Evolutionary conservation across 1,139 yeast species (phyloP), one percentile per base, ranked within the genome.

Genomic region (Protomyces lactucae-debilis): DNA sequence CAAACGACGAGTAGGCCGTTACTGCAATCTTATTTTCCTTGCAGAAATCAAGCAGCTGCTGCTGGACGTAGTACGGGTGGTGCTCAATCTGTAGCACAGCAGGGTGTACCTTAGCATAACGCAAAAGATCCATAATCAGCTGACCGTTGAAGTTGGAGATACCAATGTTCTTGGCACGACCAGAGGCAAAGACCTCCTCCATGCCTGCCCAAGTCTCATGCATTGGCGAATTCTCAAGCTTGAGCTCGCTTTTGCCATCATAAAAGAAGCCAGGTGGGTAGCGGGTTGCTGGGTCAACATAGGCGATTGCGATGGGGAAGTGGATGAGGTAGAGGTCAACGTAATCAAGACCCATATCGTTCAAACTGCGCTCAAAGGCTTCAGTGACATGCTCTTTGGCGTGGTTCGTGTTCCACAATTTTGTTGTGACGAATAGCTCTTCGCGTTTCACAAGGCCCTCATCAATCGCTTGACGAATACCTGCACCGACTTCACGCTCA

Each of bases 11-110:
- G 56, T 68, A 69, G 25, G 70, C 70, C 10, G 70, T 68, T 28
- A 69, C 65, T 52, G 57, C 67, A 52, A 67, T 67, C 14, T 57
- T 64, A 28, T 68, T 54, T 28, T 55, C 51, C 54, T 53, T 55
- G 46, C 64, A 53, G 39, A 56, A 68, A 25, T 63, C 65, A 4
- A 69, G 32, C 28, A 69, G 60, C 55, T 37, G 57, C 39, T 60
- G 67, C 65, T 69, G 71, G 21, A 68, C 64, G n/a, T 66, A 40
- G 60, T 67, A 67, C 23, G 71, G 71, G 60, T 69, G 71, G 51
- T 64, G 93, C 79, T 91, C 97, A 73, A 91, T 87, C 77, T 91
- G 97, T 71, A 88, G 81, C 64, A 83, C 90, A 63, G 87, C 88
- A 60, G 97, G 97, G 71, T 79, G 83, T 73, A 89, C 84, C 71